Conservation (phyloP, 2,329 filamentous ascomycete species). For the Penicillium sp. region DNA sequence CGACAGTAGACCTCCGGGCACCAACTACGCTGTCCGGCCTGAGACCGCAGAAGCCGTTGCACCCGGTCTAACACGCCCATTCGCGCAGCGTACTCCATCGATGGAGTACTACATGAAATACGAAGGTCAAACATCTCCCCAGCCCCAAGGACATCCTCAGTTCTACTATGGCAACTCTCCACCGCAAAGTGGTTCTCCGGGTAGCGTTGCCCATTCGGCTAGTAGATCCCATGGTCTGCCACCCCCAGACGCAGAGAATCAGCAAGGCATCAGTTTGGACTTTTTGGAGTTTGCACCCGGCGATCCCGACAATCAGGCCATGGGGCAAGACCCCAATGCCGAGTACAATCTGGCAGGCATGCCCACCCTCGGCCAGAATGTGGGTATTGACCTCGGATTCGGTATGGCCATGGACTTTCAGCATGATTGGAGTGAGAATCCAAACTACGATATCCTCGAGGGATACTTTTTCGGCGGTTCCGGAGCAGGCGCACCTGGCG, state of each 20-base stretch:
- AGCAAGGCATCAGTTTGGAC: slow-evolving; percentile 53
- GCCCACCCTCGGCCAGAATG: slow-evolving; percentile 42
- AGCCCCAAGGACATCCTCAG: slow-evolving; percentile 36
- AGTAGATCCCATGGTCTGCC: slow-evolving; percentile 31
- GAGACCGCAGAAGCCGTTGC: slow-evolving; percentile 32
- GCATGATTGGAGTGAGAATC: slow-evolving; percentile 55
- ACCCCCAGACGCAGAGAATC: slow-evolving; percentile 28
- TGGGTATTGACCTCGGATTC: slow-evolving; percentile 50
- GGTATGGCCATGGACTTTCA: slow-evolving; percentile 51
- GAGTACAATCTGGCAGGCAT: slow-evolving; percentile 36
- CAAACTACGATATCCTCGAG: slow-evolving; percentile 56
- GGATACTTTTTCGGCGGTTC: slow-evolving; percentile 59
- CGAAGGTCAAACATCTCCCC: slow-evolving; percentile 40
- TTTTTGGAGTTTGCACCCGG: slow-evolving; percentile 57
- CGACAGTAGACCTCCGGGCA: slow-evolving; percentile 34
- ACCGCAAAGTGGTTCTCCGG: slow-evolving; percentile 39
- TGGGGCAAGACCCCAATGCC: slow-evolving; percentile 35
- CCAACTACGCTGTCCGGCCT: slow-evolving; percentile 29
- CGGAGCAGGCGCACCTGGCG: slow-evolving; percentile 34
- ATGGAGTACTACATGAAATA: slow-evolving; percentile 42
- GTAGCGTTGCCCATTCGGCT: slow-evolving; percentile 32
- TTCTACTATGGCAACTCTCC: slow-evolving; percentile 42
- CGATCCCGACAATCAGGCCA: slow-evolving; percentile 32
- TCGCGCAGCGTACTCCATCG: slow-evolving; percentile 34
- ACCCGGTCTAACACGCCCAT: slow-evolving; percentile 30